Evolutionary conservation across 441 rosid species (phyloP), one percentile per base, ranked within the genome.

Genomic region (Mallotus repandus): DNA sequence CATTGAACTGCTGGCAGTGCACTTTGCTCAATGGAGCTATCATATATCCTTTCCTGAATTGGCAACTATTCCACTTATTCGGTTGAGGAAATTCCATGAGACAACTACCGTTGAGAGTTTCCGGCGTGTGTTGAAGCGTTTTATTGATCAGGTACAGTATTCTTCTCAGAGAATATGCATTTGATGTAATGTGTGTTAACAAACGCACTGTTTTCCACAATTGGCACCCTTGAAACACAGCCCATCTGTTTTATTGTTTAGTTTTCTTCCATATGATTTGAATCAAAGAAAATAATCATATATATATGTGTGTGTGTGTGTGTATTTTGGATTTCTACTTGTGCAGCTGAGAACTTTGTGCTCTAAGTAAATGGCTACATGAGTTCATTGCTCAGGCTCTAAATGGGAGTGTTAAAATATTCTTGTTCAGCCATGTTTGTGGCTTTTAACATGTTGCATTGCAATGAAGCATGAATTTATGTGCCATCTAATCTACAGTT

Each of bases 41-140:
- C 91, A 93, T 83, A 87, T 93, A 77, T 89, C 97, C 35, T 91
- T 96, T 74, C 99, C 97, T 16, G 99, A 96, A 81, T 81, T 93
- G 76, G 96, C 96, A 50, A 90, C 97, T 19, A 77, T 93, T 56
- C 89, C 98, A 19, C 68, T 93, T 66, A 82, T 91, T 81, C 79
- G 81, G 68, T 77, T 91, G 65, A 93, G 79, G 82, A 90, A 87
- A 79, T 90, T 86, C 77, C 83, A 79, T 68, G 97, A 89, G 81
- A 83, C 60, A 25, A 85, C 84, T 53, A 82, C 84, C 49, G 77
- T 67, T 22, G 99, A 93, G 86, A 85, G 85, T 74, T 83, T 80
- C 53, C 79, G 79, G 69, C 92, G 86, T 21, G 78, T 73, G 71
- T 84, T 86, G 71, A 91, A 89, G 83, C 93, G 91, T 62, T 93